These are phyloP conservation scores for Viridothelium virens DNA, from an alignment of 495 filamentous ascomycete species.

Conservation along the genomic window DNA sequence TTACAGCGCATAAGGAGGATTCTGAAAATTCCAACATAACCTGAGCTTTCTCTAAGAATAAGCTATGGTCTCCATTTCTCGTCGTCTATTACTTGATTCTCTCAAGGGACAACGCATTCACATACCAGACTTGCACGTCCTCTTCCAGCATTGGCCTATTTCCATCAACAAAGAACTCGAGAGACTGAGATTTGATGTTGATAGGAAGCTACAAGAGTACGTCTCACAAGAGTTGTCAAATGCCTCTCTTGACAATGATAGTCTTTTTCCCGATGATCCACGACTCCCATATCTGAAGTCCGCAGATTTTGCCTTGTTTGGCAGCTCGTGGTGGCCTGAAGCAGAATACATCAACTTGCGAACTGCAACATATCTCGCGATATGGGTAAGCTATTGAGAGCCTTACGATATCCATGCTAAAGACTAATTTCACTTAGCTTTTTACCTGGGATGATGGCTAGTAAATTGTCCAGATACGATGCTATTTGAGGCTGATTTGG, in stretches of 20 bases:
- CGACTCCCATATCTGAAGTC: conserved; percentile 16
- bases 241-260: not conserved
- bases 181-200: conserved; percentile 12
- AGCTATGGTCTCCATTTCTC: not conserved
- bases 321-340: conserved; percentile 29
- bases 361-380: conserved; percentile 21
- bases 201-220: conserved; percentile 11
- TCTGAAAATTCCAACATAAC: not conserved
- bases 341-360: conserved; percentile 18
- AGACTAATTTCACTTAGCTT: conserved; percentile 16
- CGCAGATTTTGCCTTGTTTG: conserved; percentile 23
- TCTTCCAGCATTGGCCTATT: conserved; percentile 18
- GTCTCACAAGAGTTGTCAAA: not conserved
- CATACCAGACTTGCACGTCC: conserved; percentile 12
- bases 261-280: not conserved
- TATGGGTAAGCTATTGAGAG: conserved; percentile 25
- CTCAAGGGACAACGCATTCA: conserved; percentile 15
- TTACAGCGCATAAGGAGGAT: not conserved
- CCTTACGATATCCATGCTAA: not conserved
- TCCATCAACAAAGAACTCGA: conserved; percentile 12
- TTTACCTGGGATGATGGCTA: conserved; percentile 31
- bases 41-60: not conserved
- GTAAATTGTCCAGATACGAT: not conserved
- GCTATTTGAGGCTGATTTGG: not conserved
- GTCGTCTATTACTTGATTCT: conserved; percentile 1